A percentile compares a stretch with the other conserved stretches of the same genome.
phyloP scores from a whole-genome alignment of 352 stramenopile genomes.

The Phytophthora pisi region DNA sequence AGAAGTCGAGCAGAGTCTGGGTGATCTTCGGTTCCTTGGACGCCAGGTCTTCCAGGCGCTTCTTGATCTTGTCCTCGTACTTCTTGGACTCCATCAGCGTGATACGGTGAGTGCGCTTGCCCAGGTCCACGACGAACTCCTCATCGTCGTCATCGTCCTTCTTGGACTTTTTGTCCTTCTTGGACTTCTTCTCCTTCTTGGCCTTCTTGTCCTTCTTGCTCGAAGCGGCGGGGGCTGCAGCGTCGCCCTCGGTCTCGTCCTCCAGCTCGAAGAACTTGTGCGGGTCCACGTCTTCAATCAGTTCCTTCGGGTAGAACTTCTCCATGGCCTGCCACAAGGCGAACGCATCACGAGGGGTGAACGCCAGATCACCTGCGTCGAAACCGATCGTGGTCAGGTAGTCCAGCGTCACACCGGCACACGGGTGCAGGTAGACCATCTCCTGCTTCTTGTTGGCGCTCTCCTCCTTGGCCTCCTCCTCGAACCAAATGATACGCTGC shows the following conservation, averaged over 20 bases:
- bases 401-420: slow-evolving; percentile 81
- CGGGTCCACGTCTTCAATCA: slow-evolving; percentile 93
- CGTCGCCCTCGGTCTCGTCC: slow-evolving; percentile 38
- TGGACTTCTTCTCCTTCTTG: slow-evolving; percentile 65
- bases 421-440: slow-evolving; percentile 82
- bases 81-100: slow-evolving; percentile 97
- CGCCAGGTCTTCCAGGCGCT: slow-evolving; percentile 88
- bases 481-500: slow-evolving; percentile 95
- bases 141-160: slow-evolving; percentile 73
- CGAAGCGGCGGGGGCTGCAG: slow-evolving; percentile 22
- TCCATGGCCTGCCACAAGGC: slow-evolving; percentile 93
- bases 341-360: slow-evolving; percentile 98
- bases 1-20: slow-evolving; percentile 80
- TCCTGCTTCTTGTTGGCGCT: slow-evolving; percentile 59
- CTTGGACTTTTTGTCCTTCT: slow-evolving; percentile 70
- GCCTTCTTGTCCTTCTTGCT: slow-evolving; percentile 61
- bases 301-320: slow-evolving; percentile 69
- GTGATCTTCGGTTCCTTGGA: slow-evolving; percentile 90
- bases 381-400: slow-evolving; percentile 88
- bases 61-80: slow-evolving; percentile 97
- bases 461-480: slow-evolving; percentile 48
- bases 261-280: slow-evolving; percentile 93
- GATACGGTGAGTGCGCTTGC: slow-evolving; percentile 91
- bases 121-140: slow-evolving; percentile 68
- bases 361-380: slow-evolving; percentile 85